Base-by-base conservation (phyloP, 2,329 filamentous ascomycete genomes). In the Colletotrichum musicola region DNA sequence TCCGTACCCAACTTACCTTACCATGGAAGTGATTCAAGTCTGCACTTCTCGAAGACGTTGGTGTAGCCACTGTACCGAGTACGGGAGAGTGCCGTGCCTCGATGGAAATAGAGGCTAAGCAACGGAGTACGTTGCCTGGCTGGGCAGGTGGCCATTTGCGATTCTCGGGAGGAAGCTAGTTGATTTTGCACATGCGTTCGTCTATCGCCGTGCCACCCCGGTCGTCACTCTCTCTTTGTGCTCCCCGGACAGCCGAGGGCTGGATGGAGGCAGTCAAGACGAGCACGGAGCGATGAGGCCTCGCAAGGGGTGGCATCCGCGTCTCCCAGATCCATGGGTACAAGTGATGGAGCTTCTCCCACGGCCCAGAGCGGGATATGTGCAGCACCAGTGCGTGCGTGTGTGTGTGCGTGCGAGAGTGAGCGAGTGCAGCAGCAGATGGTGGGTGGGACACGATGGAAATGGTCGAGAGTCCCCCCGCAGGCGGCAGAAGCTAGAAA, bases 1-100 rank as follows among this genome's bases (percentile, higher is more conserved):
- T 25, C 22, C 22, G 22, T 25, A 22, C 18, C 22, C 25, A 7
- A 67, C 62, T 38, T 38, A 14, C 35, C 44, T 27, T 35, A 49
- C 61, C 35, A 42, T 69, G 62, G 56, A 54, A 40, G 30, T 51
- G 64, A 30, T 35, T 22, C 25, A 47, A 22, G 40, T 44, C 50
- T n/a, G 35, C 22, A 51, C 54, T 68, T 58, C 27, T 64, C 40
- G 53, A 58, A 68, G 35, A 44, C 53, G 47, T 54, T 50, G 25
- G 64, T 68, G 61, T 68, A 64, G 64, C 64, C 46, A 58, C 46
- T 40, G 27, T 46, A 7, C 1, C 6, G 35, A n/a, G 51, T 22
- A 30, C 60, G 40, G 22, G 38, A 27, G 27, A 64, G 53, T 40
- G 47, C 46, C 35, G 25, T 12, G 16, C 12, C 6, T 51, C 10